Percentiles rank a stretch among this genome's conserved stretches.
Evolutionary conservation across 257 asterid genomes (phyloP).

Genomic region (Scutellaria barbata): DNA sequence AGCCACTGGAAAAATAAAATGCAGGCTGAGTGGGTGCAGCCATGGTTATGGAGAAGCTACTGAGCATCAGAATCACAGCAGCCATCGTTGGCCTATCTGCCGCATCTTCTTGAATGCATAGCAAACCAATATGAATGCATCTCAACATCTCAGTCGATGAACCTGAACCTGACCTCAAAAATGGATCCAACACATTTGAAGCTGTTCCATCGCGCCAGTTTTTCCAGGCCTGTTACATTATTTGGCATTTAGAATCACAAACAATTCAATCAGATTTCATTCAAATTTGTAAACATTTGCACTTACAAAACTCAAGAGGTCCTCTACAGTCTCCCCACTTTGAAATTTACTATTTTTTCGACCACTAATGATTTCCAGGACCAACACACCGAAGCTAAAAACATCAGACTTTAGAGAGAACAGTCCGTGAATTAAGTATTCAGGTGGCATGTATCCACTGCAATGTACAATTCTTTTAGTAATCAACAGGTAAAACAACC

Average conservation of each 20-base stretch:
- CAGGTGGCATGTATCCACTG: conserved; percentile 62
- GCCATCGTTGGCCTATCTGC: conserved; percentile 49
- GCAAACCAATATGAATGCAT: conserved; percentile 47
- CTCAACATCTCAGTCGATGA: conserved; percentile 34
- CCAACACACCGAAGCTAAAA: conserved; percentile 53
- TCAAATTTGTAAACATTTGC: too few relatives aligned
- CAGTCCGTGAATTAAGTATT: conserved; percentile 44
- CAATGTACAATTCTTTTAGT: not conserved
- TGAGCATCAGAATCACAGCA: conserved; percentile 42
- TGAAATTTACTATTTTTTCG: conserved; percentile 25
- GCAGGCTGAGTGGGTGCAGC: conserved; percentile 42
- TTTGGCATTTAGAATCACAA: not conserved
- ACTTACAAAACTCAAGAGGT: conserved; percentile 50
- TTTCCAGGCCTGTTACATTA: conserved; percentile 45
- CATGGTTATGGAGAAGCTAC: conserved; percentile 33
- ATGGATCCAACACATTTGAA: conserved; percentile 37
- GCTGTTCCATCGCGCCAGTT: conserved; percentile 40
- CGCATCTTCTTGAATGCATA: conserved; percentile 43
- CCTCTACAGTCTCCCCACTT: conserved; percentile 33
- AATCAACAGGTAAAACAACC: not conserved
- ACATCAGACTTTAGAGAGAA: conserved; percentile 58
- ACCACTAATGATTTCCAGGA: conserved; percentile 53
- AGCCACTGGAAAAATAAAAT: conserved; percentile 7
- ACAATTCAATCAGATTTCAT: not conserved
- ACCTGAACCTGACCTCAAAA: conserved; percentile 27